Base-by-base conservation (phyloP, 371 early-diverging fungal genomes). In the Thermomucor indicae-seudaticae region DNA sequence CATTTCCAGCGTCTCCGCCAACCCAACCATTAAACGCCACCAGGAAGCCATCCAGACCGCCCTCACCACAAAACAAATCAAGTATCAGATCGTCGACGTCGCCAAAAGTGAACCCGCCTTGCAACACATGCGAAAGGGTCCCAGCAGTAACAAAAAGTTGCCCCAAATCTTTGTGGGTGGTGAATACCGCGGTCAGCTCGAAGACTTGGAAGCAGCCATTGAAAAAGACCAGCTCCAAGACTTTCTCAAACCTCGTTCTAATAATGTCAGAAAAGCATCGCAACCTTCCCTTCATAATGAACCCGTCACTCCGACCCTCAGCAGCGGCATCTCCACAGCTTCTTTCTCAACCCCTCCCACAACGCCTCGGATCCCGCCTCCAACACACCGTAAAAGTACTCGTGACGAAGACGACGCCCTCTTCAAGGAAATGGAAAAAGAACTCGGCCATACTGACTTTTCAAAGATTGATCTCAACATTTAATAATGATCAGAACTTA, bases 141-240 rank as follows among this genome's bases (percentile, higher is more conserved):
- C 7, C 16, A 58, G 52, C 20, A 58, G 40, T 19, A 59, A 14
- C 44, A 51, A 45, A 42, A 48, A n/a, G 38, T 47, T 72, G 20
- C 72, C 72, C 23, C 65, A 62, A 27, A 53, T 72, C 20, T 72
- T 72, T 56, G 65, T 72, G n/a, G 72, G 72, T 29, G 72, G 72
- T 14, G 52, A 56, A 31, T 72, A 62, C 49, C 57, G 61, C 24
- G 42, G 59, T n/a, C 32, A 25, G 17, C 6, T 20, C 30, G 10
- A 29, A 23, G 16, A 32, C 31, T 35, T 30, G 42, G 24, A 43
- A 43, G 27, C 20, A 37, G 37, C 32, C 35, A 31, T 43, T 43
- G 47, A 40, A 35, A 25, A 57, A 32, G 51, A 39, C 27, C 51
- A 43, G 11, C 43, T 51, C n/a, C 31, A 51, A n/a, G 20, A 41